phyloP scores from a whole-genome alignment of 345 rosid genomes.

The Murraya paniculata region DNA sequence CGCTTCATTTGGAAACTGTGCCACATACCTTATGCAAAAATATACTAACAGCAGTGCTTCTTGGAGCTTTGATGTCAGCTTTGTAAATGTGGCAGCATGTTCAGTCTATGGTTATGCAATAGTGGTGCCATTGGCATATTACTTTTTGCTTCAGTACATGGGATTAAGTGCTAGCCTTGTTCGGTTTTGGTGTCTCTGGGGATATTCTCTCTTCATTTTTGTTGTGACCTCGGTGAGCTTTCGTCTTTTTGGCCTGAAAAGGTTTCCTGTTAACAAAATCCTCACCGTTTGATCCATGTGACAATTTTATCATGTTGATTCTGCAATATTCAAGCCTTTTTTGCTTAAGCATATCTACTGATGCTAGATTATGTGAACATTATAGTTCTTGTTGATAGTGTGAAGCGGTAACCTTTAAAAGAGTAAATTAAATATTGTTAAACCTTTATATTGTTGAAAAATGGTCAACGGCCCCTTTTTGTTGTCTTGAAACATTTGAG shows the following conservation, averaged over 20 bases:
- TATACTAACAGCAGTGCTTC: slow-evolving; percentile 39
- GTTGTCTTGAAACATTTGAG: neutral
- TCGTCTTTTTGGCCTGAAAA: neutral
- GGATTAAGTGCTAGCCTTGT: slow-evolving; percentile 80
- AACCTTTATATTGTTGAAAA: too few species aligned
- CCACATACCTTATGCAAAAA: slow-evolving; percentile 75
- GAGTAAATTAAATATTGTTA: too few species aligned
- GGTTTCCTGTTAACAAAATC: neutral
- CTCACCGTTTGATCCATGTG: neutral
- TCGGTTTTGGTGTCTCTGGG: slow-evolving; percentile 96
- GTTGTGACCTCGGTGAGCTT: slow-evolving; percentile 68
- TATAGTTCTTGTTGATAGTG: neutral
- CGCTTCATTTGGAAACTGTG: slow-evolving; percentile 82
- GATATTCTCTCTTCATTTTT: slow-evolving; percentile 83
- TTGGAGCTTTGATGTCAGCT: slow-evolving; percentile 91
- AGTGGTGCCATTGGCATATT: slow-evolving; percentile 77
- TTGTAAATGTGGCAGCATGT: slow-evolving; percentile 63
- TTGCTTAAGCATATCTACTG: neutral
- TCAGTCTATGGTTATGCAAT: slow-evolving; percentile 69
- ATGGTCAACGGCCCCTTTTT: neutral
- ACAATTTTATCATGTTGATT: neutral
- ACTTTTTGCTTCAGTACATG: slow-evolving; percentile 76
- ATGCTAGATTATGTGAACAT: neutral
- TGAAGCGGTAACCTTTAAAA: neutral
- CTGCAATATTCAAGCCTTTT: neutral